Percentiles rank a stretch among this genome's conserved stretches.
These are phyloP conservation scores for Elymus sibiricus DNA, from an alignment of 176 grass and related monocot species.

Conservation along the genomic window DNA sequence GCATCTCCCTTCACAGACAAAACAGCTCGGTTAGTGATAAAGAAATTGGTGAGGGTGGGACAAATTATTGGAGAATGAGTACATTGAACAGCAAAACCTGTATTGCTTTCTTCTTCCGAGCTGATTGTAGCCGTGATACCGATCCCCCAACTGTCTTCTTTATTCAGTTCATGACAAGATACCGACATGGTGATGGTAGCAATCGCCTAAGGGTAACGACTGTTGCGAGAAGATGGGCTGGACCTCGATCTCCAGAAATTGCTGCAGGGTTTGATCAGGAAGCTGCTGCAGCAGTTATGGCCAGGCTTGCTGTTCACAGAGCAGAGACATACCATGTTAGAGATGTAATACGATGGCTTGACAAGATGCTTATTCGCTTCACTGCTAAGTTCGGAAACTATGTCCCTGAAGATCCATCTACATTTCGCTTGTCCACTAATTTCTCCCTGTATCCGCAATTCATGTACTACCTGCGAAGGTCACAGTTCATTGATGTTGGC, in stretches of 20 bases:
- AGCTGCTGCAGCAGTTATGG: conserved; percentile 89
- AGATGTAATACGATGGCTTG: conserved; percentile 96
- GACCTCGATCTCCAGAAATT: conserved; percentile 72
- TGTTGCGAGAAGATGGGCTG: conserved; percentile 91
- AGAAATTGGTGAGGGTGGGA: conserved; percentile 88
- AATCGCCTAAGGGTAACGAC: conserved; percentile 83
- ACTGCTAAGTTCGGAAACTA: conserved; percentile 98
- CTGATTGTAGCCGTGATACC: conserved; percentile 45
- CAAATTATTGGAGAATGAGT: conserved; percentile 80
- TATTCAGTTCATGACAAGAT: conserved; percentile 96
- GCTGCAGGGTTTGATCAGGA: conserved; percentile 91
- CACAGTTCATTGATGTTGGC: conserved; percentile 98
- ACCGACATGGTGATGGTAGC: conserved; percentile 73
- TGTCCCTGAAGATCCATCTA: conserved; percentile 88
- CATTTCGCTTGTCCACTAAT: conserved; percentile 78
- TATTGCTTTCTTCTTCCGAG: conserved; percentile 91
- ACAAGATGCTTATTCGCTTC: conserved; percentile 99
- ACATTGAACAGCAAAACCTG: conserved; percentile 77
- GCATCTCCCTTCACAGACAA: conserved; percentile 61
- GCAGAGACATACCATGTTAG: conserved; percentile 79
- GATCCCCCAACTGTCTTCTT: conserved; percentile 91
- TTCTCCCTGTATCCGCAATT: conserved; percentile 97
- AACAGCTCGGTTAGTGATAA: conserved; percentile 81
- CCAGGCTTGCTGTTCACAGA: conserved; percentile 80
- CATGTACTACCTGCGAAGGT: conserved; percentile 93